A percentile compares a stretch with the other conserved stretches of the same genome.
Conservation (phyloP, 805 yeast species). For the Schizosaccharomyces osmophilus region DNA sequence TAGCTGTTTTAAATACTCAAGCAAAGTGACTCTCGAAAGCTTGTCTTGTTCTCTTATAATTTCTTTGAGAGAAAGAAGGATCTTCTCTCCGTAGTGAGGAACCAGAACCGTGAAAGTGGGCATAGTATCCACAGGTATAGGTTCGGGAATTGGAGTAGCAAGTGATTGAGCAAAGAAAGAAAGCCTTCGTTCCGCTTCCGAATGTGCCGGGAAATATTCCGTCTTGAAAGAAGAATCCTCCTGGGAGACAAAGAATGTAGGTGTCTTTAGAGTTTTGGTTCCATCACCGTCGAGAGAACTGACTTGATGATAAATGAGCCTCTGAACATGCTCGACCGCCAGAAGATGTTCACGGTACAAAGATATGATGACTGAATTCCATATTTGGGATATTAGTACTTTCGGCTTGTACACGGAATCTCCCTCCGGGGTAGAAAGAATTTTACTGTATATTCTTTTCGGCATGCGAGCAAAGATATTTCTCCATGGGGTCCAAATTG, state of each 20-base stretch:
- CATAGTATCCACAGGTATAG: constrained; percentile 97
- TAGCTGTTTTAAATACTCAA: constrained; percentile 81
- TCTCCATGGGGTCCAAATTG: constrained; percentile 98
- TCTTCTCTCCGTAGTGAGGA: constrained; percentile 92
- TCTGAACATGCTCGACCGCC: constrained; percentile 96
- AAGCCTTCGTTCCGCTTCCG: constrained; percentile 98
- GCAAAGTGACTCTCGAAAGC: constrained; percentile 79
- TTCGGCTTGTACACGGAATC: constrained; percentile 96
- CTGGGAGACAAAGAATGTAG: constrained; percentile 93
- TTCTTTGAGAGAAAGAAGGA: constrained; percentile 74
- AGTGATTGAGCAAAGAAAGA: constrained; percentile 96
- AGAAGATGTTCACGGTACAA: constrained; percentile 98
- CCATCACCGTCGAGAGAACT: constrained; percentile 87
- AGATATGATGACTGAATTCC: constrained; percentile 97
- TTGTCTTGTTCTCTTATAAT: constrained; percentile 93
- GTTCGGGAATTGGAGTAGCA: constrained; percentile 97
- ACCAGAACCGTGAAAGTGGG: constrained; percentile 93
- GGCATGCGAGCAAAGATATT: constrained; percentile 93
- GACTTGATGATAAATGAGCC: constrained; percentile 89
- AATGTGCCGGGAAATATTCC: constrained; percentile 87
- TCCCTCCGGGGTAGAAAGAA: constrained; percentile 94
- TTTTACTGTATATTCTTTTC: constrained; percentile 93
- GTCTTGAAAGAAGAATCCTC: constrained; percentile 86
- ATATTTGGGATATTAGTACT: constrained; percentile 89
- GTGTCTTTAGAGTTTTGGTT: constrained; percentile 92